Evolutionary conservation across 768 basidiomycete species (phyloP).

Genomic region (Nidularia pulvinata): DNA sequence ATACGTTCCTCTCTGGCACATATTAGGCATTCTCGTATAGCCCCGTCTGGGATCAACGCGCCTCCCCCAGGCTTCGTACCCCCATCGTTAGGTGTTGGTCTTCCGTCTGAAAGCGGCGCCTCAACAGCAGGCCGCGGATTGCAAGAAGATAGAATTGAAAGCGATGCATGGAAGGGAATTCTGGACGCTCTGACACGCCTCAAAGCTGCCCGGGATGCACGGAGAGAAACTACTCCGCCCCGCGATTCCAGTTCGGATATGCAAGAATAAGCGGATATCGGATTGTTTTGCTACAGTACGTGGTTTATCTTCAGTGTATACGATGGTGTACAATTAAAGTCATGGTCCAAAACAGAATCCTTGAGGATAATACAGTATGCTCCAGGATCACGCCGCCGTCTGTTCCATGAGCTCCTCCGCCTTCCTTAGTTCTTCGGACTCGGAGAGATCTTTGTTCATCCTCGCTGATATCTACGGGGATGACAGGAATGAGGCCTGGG

Average conservation of each 20-base stretch:
- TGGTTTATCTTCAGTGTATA: slow-evolving; percentile 1
- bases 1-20: slow-evolving; percentile 82
- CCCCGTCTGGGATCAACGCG: slow-evolving; percentile 86
- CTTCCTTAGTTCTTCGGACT: slow-evolving; percentile 30
- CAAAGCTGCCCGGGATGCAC: slow-evolving; percentile 39
- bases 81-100: slow-evolving; percentile 76
- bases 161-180: slow-evolving; percentile 79
- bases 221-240: slow-evolving; percentile 14
- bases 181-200: slow-evolving; percentile 65
- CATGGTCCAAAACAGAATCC: not conserved
- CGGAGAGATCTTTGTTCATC: slow-evolving; percentile 12
- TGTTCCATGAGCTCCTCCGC: slow-evolving; percentile 47
- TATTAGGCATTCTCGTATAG: slow-evolving; percentile 79
- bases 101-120: slow-evolving; percentile 44
- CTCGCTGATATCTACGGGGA: slow-evolving; percentile 39
- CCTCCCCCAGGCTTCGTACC: slow-evolving; percentile 74
- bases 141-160: slow-evolving; percentile 75
- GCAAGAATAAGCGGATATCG: not conserved
- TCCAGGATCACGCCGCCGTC: not conserved
- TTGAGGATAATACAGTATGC: not conserved
- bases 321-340: too few relatives aligned
- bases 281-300: too few relatives aligned
- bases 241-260: slow-evolving; percentile 1
- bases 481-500: slow-evolving; percentile 2
- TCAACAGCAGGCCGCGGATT: slow-evolving; percentile 54